Percentiles rank a stretch among this genome's conserved stretches.
These are phyloP conservation scores for Dioszegia hungarica DNA, from an alignment of 768 basidiomycete species.

Conservation along the genomic window DNA sequence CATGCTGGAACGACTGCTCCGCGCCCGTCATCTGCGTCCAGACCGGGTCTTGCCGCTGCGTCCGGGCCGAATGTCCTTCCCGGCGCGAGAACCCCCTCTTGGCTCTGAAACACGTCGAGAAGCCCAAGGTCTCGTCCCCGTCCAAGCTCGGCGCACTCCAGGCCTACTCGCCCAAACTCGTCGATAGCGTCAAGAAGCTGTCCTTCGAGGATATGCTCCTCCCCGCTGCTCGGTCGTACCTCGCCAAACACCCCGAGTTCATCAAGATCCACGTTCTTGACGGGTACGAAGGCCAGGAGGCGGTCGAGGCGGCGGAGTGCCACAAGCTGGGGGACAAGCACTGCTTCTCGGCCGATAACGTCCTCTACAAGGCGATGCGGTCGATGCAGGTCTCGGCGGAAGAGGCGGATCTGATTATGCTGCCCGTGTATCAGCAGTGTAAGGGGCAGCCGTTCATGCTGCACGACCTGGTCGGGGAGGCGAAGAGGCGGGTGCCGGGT, in stretches of 20 bases:
- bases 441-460: slow-evolving; percentile 31
- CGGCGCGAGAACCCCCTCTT: slow-evolving; percentile 32
- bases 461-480: slow-evolving; percentile 33
- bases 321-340: slow-evolving; percentile 39
- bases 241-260: slow-evolving; percentile 33
- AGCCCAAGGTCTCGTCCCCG: background rate
- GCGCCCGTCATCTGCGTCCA: slow-evolving; percentile 47
- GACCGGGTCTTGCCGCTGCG: slow-evolving; percentile 47
- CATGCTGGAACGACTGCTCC: slow-evolving; percentile 48
- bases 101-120: slow-evolving; percentile 14
- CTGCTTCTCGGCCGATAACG: slow-evolving; percentile 47
- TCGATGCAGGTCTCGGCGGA: slow-evolving; percentile 41
- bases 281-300: slow-evolving; percentile 33
- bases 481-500: slow-evolving; percentile 31
- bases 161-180: background rate
- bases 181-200: slow-evolving; percentile 5
- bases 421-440: slow-evolving; percentile 47
- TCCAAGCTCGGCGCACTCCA: slow-evolving; percentile 2
- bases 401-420: slow-evolving; percentile 46
- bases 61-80: slow-evolving; percentile 41
- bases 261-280: slow-evolving; percentile 45
- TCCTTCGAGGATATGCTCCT: slow-evolving; percentile 43
- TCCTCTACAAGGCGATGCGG: slow-evolving; percentile 44
- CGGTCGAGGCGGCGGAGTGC: slow-evolving; percentile 33
- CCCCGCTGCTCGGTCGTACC: slow-evolving; percentile 32